Percentiles rank a stretch among this genome's conserved stretches.
Evolutionary conservation across 805 yeast genomes (phyloP).

Genomic region (Wickerhamiella bombiphila): DNA sequence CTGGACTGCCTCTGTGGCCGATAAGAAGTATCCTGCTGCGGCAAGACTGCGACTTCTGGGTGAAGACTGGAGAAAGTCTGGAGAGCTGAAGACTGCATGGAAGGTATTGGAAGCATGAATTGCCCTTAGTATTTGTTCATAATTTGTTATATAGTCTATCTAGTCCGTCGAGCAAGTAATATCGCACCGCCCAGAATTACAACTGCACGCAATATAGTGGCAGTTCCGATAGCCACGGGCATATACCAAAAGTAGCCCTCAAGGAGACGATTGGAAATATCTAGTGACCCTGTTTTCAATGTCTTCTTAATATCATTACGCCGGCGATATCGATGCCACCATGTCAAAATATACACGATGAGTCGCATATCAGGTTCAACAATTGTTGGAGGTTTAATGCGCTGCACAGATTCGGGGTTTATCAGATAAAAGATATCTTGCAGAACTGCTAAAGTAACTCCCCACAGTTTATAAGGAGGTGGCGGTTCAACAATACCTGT

Average conservation of each 20-base stretch:
- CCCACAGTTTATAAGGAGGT: conserved; percentile 26
- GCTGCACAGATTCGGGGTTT: conserved; percentile 12
- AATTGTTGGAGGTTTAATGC: conserved; percentile 17
- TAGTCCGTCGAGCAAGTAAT: too few relatives aligned
- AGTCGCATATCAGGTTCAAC: conserved; percentile 18
- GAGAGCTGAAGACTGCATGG: conserved; percentile 26
- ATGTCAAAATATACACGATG: conserved; percentile 9
- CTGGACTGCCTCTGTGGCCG: conserved; percentile 42
- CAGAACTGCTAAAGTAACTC: conserved; percentile 24
- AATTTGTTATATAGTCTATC: too few relatives aligned
- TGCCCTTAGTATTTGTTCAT: too few relatives aligned
- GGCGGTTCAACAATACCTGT: conserved; percentile 7
- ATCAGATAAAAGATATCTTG: conserved; percentile 21
- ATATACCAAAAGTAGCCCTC: conserved; percentile 18
- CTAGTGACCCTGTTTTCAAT: conserved; percentile 14
- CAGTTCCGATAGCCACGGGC: conserved; percentile 13
- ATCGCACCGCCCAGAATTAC: not conserved
- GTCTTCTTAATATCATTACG: conserved; percentile 1
- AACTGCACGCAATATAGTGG: conserved; percentile 2
- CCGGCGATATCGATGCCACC: conserved; percentile 2
- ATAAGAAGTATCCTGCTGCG: conserved; percentile 54
- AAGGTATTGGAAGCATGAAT: conserved; percentile 10
- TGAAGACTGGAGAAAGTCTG: conserved; percentile 54
- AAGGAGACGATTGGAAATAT: conserved; percentile 15
- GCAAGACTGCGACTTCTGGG: conserved; percentile 61